These are phyloP conservation scores for Fusarium stilboides DNA, from an alignment of 2,329 filamentous ascomycete species.

Conservation along the genomic window DNA sequence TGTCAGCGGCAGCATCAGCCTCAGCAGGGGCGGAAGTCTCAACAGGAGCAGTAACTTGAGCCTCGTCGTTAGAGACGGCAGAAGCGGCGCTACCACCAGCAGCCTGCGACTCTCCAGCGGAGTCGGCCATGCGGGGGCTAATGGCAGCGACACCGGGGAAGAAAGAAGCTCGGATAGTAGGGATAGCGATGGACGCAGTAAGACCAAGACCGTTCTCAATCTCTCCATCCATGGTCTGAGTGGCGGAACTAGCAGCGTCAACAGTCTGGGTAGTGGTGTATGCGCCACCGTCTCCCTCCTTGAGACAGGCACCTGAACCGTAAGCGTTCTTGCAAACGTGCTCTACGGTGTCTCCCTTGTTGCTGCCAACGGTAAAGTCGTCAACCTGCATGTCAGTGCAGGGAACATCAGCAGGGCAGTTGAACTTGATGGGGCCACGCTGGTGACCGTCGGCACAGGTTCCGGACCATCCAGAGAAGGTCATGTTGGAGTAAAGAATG, in stretches of 20 bases:
- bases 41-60: not conserved
- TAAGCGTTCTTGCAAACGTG: constrained; percentile 43
- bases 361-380: constrained; percentile 39
- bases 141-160: constrained; percentile 39
- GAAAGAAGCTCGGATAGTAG: constrained; percentile 29
- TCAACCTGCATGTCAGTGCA: constrained; percentile 42
- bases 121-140: constrained; percentile 29
- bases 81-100: not conserved
- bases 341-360: constrained; percentile 31
- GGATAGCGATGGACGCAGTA: constrained; percentile 34
- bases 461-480: constrained; percentile 43
- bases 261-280: constrained; percentile 40
- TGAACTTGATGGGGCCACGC: constrained; percentile 43
- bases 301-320: constrained; percentile 35
- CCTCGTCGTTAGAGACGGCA: not conserved
- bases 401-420: constrained; percentile 37
- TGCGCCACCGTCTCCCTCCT: constrained; percentile 16
- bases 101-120: not conserved
- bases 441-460: constrained; percentile 39
- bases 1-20: not conserved
- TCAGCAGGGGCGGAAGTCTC: constrained; percentile 1
- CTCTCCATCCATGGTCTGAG: constrained; percentile 38
- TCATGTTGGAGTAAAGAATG: constrained; percentile 42
- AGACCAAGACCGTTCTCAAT: constrained; percentile 33
- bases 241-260: constrained; percentile 11